Conservation (phyloP, 441 rosid species). For the Croton laevigatus region DNA sequence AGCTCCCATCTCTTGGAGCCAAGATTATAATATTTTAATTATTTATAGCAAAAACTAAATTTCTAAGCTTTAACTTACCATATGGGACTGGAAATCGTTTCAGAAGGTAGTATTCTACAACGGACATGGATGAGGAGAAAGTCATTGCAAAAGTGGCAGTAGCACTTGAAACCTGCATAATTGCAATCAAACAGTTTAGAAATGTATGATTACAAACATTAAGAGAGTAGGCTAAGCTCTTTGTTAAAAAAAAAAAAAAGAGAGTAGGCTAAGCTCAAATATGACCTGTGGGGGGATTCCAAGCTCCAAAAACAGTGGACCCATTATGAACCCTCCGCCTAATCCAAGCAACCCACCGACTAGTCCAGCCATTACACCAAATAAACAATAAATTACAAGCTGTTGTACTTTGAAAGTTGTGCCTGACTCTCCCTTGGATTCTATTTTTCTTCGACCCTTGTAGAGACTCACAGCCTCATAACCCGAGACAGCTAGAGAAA, state of each 20-base stretch:
- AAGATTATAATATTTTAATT: background rate
- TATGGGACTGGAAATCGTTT: conserved; percentile 62
- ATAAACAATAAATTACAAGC: conserved; percentile 38
- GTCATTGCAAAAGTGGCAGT: conserved; percentile 66
- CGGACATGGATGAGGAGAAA: conserved; percentile 69
- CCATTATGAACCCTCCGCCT: conserved; percentile 71
- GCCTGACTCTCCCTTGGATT: conserved; percentile 45
- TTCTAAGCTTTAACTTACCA: conserved; percentile 23
- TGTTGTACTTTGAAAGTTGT: conserved; percentile 39
- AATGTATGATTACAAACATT: background rate
- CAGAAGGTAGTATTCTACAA: conserved; percentile 59
- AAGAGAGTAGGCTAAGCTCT: background rate
- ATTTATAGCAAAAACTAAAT: background rate
- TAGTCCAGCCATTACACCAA: conserved; percentile 50
- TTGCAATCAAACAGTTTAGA: conserved; percentile 10
- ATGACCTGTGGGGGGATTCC: conserved; percentile 76
- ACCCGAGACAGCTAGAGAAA: conserved; percentile 45
- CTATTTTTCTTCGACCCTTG: conserved; percentile 49
- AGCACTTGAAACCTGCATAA: conserved; percentile 60
- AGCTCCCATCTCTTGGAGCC: too few species aligned
- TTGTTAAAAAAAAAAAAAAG: too few species aligned
- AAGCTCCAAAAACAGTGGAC: conserved; percentile 63
- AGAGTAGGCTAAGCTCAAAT: background rate
- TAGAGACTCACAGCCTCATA: conserved; percentile 53
- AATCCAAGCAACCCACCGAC: conserved; percentile 76